A percentile compares a stretch with the other conserved stretches of the same genome.
phyloP scores from a whole-genome alignment of 305 asterid species.

The Fraxinus paxiana region DNA sequence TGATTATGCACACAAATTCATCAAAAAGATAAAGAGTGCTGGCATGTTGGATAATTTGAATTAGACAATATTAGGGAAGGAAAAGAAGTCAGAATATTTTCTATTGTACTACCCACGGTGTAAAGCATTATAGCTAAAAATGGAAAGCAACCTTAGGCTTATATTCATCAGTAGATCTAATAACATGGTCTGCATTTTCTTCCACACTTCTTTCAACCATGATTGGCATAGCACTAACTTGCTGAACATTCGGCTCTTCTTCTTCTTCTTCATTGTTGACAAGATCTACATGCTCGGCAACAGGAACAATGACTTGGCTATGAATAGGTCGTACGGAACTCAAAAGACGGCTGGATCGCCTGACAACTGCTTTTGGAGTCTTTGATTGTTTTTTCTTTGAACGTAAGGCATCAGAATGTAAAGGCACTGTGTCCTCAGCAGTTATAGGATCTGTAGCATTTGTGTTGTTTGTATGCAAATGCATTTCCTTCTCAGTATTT shows the following conservation, averaged over 20 bases:
- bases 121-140: not conserved
- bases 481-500: not conserved
- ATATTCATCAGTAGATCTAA: constrained; percentile 26
- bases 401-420: not conserved
- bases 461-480: not conserved
- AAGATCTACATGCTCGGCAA: constrained; percentile 14
- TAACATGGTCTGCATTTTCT: constrained; percentile 35
- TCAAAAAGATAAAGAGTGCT: not conserved
- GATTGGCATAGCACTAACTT: not conserved
- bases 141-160: constrained; percentile 31
- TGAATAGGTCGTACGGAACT: not conserved
- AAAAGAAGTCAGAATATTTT: not conserved
- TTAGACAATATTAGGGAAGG: not conserved
- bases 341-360: constrained; percentile 38
- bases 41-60: not conserved
- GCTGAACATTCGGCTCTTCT: constrained; percentile 15
- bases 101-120: not conserved
- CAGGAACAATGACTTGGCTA: not conserved
- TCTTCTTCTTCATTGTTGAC: constrained; percentile 25
- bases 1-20: not conserved
- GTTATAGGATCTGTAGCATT: constrained; percentile 1
- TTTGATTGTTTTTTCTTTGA: constrained; percentile 1
- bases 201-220: constrained; percentile 5
- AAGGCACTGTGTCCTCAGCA: not conserved
- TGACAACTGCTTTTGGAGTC: not conserved